These are phyloP conservation scores for Pisolithus tinctorius DNA, from an alignment of 768 basidiomycete species.

Conservation along the genomic window DNA sequence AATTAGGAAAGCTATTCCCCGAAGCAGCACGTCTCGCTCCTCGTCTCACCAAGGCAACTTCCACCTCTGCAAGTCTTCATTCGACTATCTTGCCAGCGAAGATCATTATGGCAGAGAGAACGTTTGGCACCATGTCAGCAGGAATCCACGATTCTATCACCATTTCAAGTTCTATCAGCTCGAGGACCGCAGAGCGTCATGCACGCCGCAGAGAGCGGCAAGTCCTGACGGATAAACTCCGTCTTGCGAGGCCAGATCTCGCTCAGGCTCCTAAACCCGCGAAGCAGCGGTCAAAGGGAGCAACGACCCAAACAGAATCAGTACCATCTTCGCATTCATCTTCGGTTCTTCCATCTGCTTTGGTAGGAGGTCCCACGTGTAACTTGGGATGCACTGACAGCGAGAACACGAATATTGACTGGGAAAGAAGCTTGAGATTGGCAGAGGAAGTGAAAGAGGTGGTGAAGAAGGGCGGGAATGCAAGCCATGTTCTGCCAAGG, in stretches of 20 bases:
- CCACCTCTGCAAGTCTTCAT: not conserved
- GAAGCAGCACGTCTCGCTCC: not conserved
- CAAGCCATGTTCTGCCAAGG: constrained; percentile 21
- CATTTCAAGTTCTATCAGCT: constrained; percentile 2
- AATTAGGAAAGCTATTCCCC: constrained; percentile 2
- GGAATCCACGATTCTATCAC: not conserved
- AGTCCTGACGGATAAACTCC: constrained; percentile 33
- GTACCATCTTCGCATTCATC: not conserved
- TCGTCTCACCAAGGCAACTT: not conserved
- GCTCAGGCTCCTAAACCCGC: constrained; percentile 25
- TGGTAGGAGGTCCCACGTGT: too few species aligned
- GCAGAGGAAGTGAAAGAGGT: constrained; percentile 17
- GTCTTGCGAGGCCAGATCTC: constrained; percentile 38
- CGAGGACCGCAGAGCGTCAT: constrained; percentile 15
- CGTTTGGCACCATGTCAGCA: not conserved
- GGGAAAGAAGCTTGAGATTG: constrained; percentile 21
- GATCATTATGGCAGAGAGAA: not conserved
- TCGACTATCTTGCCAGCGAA: not conserved
- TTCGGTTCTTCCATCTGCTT: not conserved
- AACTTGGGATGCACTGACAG: not conserved
- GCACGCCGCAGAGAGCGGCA: constrained; percentile 15
- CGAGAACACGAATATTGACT: constrained; percentile 16
- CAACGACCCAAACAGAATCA: not conserved
- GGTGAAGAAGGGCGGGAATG: constrained; percentile 12
- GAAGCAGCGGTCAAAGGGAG: constrained; percentile 11